Base-by-base conservation (phyloP, 257 asterid species). In the Nicotiana benthamiana region DNA sequence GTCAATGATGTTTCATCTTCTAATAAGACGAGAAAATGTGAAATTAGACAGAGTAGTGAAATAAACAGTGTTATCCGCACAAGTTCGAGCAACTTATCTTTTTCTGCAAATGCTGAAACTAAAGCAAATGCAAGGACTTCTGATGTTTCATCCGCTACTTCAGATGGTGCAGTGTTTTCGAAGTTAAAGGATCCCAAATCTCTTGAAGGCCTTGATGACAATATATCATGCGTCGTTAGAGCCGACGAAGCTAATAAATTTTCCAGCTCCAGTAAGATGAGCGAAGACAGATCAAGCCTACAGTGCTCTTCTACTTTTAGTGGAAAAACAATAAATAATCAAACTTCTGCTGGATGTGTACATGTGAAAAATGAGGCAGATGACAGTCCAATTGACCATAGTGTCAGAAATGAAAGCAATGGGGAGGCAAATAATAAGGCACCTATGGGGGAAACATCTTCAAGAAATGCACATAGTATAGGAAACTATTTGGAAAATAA, bases 121-220 rank as follows among this genome's bases (percentile, higher is more conserved):
- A 89, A 89, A 85, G 88, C 85, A 60, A 85, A 84, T 84, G 80
- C 81, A 68, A 91, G 83, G 84, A 80, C 88, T 78, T 90, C 90
- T 66, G 85, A 89, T 83, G 90, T 51, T 74, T 74, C 83, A 82
- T 86, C 89, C 81, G 87, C 83, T 56, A 87, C 90, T 77, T 84
- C 87, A 82, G 93, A 85, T 85, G 82, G 79, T 79, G 83, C 81
- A 66, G 86, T 64, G 82, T 89, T 80, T 81, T 86, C 88, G 4
- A 90, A 90, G 83, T 72, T 82, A 77, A 92, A 86, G 27, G 84
- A 74, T 63, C 76, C 66, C 75, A 86, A 87, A 84, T 87, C 83
- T 87, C 83, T 84, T 59, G 92, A 86, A 82, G 89, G 87, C 62
- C 90, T 84, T 80, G 92, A 85, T 86, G 93, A 92, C 85, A 85